phyloP scores from a whole-genome alignment of 164 flowering plant genomes.

The Tetrastigma voinierianum region DNA sequence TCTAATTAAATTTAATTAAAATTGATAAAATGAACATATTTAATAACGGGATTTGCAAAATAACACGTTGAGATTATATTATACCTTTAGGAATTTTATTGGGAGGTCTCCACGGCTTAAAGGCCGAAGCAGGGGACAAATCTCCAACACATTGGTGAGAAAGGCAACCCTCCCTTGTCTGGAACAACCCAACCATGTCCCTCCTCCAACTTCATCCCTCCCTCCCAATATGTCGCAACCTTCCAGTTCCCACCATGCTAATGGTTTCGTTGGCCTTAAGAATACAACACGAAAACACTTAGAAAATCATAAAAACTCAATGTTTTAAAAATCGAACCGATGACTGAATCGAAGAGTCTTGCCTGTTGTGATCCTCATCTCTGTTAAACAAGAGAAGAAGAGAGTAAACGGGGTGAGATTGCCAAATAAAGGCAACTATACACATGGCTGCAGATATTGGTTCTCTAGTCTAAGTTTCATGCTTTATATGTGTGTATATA shows the following conservation, averaged over 20 bases:
- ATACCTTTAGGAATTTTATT: constrained; percentile 47
- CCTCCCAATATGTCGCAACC: constrained; percentile 48
- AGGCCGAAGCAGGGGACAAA: constrained; percentile 33
- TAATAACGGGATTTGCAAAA: too few species aligned
- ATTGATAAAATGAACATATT: too few species aligned
- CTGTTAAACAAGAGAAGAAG: constrained; percentile 66
- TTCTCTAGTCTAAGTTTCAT: too few species aligned
- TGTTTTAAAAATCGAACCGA: too few species aligned
- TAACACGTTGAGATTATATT: too few species aligned
- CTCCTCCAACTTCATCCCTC: constrained; percentile 53
- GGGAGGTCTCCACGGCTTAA: constrained; percentile 53
- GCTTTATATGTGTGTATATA: too few species aligned
- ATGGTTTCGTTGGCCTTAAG: constrained; percentile 45
- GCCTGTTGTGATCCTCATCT: constrained; percentile 70
- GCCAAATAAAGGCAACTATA: constrained; percentile 70
- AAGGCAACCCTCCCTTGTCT: constrained; percentile 49
- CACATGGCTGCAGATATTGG: constrained; percentile 50
- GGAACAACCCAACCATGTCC: constrained; percentile 63
- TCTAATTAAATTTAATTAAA: too few species aligned
- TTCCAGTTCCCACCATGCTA: constrained; percentile 67
- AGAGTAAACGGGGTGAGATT: constrained; percentile 63
- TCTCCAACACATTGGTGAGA: constrained; percentile 54
- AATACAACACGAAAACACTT: constrained; percentile 1
- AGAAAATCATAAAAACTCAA: constrained; percentile 1
- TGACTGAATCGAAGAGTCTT: too few species aligned